phyloP scores from a whole-genome alignment of 768 basidiomycete genomes.

The Rhodotorula graminis region DNA sequence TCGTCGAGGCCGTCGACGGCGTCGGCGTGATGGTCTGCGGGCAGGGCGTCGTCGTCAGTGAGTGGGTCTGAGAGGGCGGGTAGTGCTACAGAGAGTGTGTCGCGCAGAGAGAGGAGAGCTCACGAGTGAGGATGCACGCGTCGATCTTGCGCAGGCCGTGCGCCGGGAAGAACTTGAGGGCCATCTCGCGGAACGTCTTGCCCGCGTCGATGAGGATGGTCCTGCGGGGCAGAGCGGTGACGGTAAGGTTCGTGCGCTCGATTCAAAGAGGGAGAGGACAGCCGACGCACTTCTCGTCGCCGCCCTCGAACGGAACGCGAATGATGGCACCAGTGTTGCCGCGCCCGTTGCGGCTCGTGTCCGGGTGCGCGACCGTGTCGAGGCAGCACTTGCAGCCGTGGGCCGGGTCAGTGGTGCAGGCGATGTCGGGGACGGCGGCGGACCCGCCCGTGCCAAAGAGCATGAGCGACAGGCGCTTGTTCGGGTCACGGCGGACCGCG shows the following conservation, averaged over 20 bases:
- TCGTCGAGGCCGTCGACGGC: conserved; percentile 90
- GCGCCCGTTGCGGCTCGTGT: conserved; percentile 62
- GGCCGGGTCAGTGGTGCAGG: conserved; percentile 65
- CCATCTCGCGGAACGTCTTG: conserved; percentile 41
- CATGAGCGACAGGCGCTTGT: conserved; percentile 11
- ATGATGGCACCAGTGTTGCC: conserved; percentile 75
- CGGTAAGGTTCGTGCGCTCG: too few species aligned
- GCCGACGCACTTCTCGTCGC: not conserved
- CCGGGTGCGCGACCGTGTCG: conserved; percentile 54
- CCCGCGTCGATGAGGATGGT: conserved; percentile 41
- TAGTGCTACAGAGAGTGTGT: not conserved
- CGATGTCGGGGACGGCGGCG: conserved; percentile 51
- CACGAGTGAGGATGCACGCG: conserved; percentile 68
- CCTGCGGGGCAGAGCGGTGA: too few species aligned
- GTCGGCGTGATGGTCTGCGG: conserved; percentile 35
- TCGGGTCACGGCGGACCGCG: not conserved
- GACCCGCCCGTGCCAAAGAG: conserved; percentile 18
- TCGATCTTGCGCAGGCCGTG: conserved; percentile 59
- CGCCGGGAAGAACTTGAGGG: conserved; percentile 34
- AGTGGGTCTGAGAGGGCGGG: too few species aligned
- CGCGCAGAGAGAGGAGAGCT: conserved; percentile 14
- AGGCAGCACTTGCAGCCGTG: conserved; percentile 61
- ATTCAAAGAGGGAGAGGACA: too few species aligned
- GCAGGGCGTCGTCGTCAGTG: too few species aligned
- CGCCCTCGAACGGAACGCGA: conserved; percentile 46